These are phyloP conservation scores for Moricandia moricandioides DNA, from an alignment of 345 rosid genomes.

Conservation along the genomic window DNA sequence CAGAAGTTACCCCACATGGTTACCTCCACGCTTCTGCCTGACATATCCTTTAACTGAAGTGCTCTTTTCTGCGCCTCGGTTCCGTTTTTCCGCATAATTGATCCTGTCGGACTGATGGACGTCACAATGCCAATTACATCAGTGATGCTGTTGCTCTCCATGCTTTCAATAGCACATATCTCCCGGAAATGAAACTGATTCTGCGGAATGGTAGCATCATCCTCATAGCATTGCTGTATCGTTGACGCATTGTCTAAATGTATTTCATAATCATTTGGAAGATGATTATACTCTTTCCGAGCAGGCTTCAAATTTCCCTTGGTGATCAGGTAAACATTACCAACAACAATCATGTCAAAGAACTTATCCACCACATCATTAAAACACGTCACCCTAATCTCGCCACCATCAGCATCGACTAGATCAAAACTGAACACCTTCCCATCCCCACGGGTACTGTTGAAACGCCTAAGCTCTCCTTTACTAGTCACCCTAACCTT, in stretches of 20 bases:
- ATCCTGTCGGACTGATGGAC: constrained; percentile 50
- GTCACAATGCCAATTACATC: constrained; percentile 77
- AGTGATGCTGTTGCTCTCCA: constrained; percentile 59
- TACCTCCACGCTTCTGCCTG: constrained; percentile 78
- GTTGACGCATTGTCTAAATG: constrained; percentile 56
- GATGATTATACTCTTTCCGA: constrained; percentile 82
- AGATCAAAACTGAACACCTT: constrained; percentile 90
- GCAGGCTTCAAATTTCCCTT: constrained; percentile 80
- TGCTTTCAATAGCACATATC: constrained; percentile 64
- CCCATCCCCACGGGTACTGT: constrained; percentile 78
- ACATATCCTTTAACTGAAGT: constrained; percentile 78
- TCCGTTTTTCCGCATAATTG: constrained; percentile 74
- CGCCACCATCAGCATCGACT: constrained; percentile 88
- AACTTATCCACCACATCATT: constrained; percentile 83
- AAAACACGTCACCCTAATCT: constrained; percentile 89
- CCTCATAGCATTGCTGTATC: constrained; percentile 67
- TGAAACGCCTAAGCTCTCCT: constrained; percentile 69
- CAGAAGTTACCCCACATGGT: constrained; percentile 90
- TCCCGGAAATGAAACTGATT: constrained; percentile 70
- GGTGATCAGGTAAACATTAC: constrained; percentile 76
- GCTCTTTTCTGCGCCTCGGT: constrained; percentile 75
- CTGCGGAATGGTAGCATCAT: constrained; percentile 66
- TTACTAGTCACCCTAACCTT: constrained; percentile 90
- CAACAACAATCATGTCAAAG: constrained; percentile 68
- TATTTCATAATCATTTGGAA: constrained; percentile 73